Evolutionary conservation across 2,329 filamentous ascomycete species (phyloP).

Genomic region (Neonectria faginata): DNA sequence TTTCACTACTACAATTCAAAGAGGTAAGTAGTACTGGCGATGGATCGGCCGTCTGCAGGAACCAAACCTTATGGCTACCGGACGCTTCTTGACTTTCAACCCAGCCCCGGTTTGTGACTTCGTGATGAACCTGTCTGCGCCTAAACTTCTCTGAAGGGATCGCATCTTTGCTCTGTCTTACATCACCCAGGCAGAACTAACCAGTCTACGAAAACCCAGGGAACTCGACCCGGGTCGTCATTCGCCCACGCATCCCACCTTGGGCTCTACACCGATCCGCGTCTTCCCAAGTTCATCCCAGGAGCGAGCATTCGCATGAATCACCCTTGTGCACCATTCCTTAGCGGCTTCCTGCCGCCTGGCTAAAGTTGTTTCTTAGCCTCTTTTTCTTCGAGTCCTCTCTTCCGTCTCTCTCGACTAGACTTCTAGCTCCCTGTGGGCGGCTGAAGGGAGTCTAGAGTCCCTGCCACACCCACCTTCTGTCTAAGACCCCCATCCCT

Average conservation of each 20-base stretch:
- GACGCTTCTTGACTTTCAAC: constrained; percentile 9
- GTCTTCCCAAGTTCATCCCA: constrained; percentile 31
- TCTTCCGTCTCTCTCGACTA: not conserved
- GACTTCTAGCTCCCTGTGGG: not conserved
- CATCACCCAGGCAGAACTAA: not conserved
- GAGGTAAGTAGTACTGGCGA: not conserved
- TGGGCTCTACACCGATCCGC: constrained; percentile 9
- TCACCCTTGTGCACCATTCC: constrained; percentile 32
- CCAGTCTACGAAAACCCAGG: not conserved
- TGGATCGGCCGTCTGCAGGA: constrained; percentile 18
- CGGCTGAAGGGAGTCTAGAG: not conserved
- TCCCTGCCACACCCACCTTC: too few relatives aligned
- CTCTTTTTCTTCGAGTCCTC: not conserved
- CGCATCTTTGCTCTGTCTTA: constrained; percentile 19
- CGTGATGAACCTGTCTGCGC: constrained; percentile 11
- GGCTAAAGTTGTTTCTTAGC: constrained; percentile 33
- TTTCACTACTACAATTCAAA: not conserved
- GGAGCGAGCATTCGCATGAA: constrained; percentile 40
- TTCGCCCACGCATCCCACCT: constrained; percentile 10
- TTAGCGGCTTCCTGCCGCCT: constrained; percentile 28
- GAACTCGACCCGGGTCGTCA: not conserved
- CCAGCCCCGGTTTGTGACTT: constrained; percentile 11
- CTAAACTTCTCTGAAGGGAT: constrained; percentile 14
- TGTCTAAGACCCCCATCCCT: constrained; percentile 3
- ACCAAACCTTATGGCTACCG: constrained; percentile 17